Percentiles rank a stretch among this genome's conserved stretches.
Conservation (phyloP, 352 stramenopile species). For the Phytophthora aleatoria region DNA sequence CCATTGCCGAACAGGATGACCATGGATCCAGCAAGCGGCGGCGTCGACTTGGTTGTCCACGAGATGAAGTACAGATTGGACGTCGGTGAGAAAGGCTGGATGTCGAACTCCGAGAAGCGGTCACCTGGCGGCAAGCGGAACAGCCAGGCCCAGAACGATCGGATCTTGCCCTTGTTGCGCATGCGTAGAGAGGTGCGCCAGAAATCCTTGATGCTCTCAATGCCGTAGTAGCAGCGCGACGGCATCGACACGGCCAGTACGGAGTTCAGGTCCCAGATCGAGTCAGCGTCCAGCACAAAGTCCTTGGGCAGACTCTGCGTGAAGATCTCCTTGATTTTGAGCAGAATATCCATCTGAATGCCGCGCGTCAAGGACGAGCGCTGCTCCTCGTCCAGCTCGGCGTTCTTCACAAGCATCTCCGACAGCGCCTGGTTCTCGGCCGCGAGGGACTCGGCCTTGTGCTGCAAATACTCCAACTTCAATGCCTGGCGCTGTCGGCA, state of each 20-base stretch:
- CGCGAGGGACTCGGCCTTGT: constrained; percentile 69
- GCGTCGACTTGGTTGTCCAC: constrained; percentile 84
- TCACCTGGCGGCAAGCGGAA: constrained; percentile 78
- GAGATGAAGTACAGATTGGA: constrained; percentile 86
- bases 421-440: constrained; percentile 75
- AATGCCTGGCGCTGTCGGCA: constrained; percentile 80
- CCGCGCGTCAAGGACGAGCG: constrained; percentile 70
- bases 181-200: constrained; percentile 84
- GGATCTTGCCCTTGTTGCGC: constrained; percentile 90
- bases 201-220: constrained; percentile 89
- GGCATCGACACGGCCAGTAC: constrained; percentile 86
- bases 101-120: constrained; percentile 76
- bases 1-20: constrained; percentile 88
- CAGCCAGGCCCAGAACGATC: constrained; percentile 86
- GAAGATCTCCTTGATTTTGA: constrained; percentile 91
- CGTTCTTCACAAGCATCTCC: constrained; percentile 78
- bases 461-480: constrained; percentile 81
- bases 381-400: constrained; percentile 59
- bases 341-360: constrained; percentile 88
- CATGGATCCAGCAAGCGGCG: constrained; percentile 72
- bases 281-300: constrained; percentile 84
- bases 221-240: constrained; percentile 85
- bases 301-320: constrained; percentile 85
- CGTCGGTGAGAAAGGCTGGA: constrained; percentile 70
- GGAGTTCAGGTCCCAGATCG: constrained; percentile 87